Percentiles rank a stretch among this genome's conserved stretches.
Evolutionary conservation across 495 filamentous ascomycete species (phyloP).

Genomic region (Lasiosphaeriaceae sp.): DNA sequence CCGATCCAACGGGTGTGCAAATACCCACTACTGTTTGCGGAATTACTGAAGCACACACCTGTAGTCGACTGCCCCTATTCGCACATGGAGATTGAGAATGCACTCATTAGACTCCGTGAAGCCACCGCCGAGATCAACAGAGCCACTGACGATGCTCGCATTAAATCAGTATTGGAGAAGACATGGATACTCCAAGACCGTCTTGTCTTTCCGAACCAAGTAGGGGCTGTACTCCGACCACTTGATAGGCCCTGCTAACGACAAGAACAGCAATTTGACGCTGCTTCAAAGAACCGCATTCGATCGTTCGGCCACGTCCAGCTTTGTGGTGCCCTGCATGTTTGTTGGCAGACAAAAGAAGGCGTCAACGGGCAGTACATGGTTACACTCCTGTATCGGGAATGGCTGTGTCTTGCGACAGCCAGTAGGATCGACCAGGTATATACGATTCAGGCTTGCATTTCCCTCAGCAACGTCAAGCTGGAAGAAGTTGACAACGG

Average conservation of each 20-base stretch:
- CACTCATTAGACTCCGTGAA: slow-evolving; percentile 67
- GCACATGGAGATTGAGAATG: slow-evolving; percentile 71
- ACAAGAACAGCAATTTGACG: slow-evolving; percentile 34
- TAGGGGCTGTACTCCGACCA: no score
- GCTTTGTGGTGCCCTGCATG: slow-evolving; percentile 82
- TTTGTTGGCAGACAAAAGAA: slow-evolving; percentile 70
- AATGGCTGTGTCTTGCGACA: slow-evolving; percentile 74
- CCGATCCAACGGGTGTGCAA: slow-evolving; percentile 91
- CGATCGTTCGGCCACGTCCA: slow-evolving; percentile 75
- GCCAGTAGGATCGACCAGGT: slow-evolving; percentile 54
- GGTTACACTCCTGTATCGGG: slow-evolving; percentile 79
- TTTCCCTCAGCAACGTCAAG: slow-evolving; percentile 64
- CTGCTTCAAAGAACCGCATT: slow-evolving; percentile 53
- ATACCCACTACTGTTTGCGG: slow-evolving; percentile 83
- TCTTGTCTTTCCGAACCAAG: slow-evolving; percentile 67
- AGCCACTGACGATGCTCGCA: slow-evolving; percentile 60
- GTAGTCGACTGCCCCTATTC: slow-evolving; percentile 78
- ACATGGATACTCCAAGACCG: slow-evolving; percentile 78
- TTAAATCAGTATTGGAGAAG: slow-evolving; percentile 59
- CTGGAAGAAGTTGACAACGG: slow-evolving; percentile 79
- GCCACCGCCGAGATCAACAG: slow-evolving; percentile 72
- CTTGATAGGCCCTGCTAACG: no score
- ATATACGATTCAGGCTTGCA: slow-evolving; percentile 71
- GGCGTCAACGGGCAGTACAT: slow-evolving; percentile 74
- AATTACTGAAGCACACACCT: slow-evolving; percentile 76